A percentile compares a stretch with the other conserved stretches of the same genome.
These are phyloP conservation scores for Leptoxyphium fumago DNA, from an alignment of 2,329 filamentous ascomycete species.

Conservation along the genomic window DNA sequence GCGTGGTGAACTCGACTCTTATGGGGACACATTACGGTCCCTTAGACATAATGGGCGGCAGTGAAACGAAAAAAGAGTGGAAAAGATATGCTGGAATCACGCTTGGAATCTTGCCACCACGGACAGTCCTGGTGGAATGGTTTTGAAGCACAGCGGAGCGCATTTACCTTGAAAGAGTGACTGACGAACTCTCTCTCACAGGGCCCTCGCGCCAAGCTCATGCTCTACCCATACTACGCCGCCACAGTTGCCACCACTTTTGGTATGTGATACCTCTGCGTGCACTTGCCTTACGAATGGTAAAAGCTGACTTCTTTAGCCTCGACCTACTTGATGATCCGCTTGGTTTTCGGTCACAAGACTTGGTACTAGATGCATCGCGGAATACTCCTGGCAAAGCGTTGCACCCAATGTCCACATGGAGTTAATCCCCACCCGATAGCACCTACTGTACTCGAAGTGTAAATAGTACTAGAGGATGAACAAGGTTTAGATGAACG, in stretches of 20 bases:
- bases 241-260: constrained; percentile 26
- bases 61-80: no score
- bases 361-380: constrained; percentile 41
- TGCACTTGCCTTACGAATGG: not conserved
- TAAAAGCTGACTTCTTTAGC: constrained; percentile 14
- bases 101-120: not conserved
- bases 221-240: constrained; percentile 55
- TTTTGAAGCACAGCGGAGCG: constrained; percentile 5
- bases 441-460: no score
- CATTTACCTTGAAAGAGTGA: not conserved
- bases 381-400: not conserved
- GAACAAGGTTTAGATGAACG: no score
- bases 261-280: constrained; percentile 34
- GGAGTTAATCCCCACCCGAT: no score
- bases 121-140: not conserved
- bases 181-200: constrained; percentile 19
- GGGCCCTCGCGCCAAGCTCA: constrained; percentile 48
- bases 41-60: no score
- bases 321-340: constrained; percentile 56
- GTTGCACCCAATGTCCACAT: no score
- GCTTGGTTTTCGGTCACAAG: constrained; percentile 64
- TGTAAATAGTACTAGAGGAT: no score
- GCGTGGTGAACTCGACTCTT: constrained; percentile 24
- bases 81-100: not conserved
- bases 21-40: no score